phyloP scores from a whole-genome alignment of 768 basidiomycete genomes.

The Mycena epipterygia region DNA sequence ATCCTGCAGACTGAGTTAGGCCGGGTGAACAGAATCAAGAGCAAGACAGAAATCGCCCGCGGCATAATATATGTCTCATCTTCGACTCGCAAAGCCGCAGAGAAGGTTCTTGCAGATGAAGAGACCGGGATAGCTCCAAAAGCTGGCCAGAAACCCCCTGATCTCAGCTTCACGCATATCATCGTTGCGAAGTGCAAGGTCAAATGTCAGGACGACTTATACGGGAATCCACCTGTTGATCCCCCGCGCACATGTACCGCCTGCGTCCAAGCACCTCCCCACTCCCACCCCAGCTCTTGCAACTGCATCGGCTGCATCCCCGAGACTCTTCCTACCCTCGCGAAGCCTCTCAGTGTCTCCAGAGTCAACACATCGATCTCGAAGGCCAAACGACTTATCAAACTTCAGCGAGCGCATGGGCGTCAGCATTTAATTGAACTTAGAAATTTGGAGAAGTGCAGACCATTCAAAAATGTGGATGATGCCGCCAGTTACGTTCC shows the following conservation, averaged over 20 bases:
- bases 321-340: not conserved
- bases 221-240: not conserved
- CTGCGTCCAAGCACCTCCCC: not conserved
- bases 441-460: not conserved
- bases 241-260: not conserved
- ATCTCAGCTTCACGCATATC: not conserved
- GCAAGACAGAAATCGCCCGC: not conserved
- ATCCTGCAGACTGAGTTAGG: not conserved
- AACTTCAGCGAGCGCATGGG: not conserved
- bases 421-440: not conserved
- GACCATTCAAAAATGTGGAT: not conserved
- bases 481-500: not conserved
- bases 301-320: constrained; percentile 6
- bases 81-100: not conserved
- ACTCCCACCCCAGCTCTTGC: not conserved
- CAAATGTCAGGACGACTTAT: not conserved
- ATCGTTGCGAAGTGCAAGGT: not conserved
- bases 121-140: not conserved
- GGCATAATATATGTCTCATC: not conserved
- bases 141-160: not conserved
- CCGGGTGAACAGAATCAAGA: not conserved
- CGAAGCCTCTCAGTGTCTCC: not conserved
- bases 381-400: not conserved
- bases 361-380: not conserved
- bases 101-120: not conserved